phyloP scores from a whole-genome alignment of 208 protist species.

The Lotmaria passim region DNA sequence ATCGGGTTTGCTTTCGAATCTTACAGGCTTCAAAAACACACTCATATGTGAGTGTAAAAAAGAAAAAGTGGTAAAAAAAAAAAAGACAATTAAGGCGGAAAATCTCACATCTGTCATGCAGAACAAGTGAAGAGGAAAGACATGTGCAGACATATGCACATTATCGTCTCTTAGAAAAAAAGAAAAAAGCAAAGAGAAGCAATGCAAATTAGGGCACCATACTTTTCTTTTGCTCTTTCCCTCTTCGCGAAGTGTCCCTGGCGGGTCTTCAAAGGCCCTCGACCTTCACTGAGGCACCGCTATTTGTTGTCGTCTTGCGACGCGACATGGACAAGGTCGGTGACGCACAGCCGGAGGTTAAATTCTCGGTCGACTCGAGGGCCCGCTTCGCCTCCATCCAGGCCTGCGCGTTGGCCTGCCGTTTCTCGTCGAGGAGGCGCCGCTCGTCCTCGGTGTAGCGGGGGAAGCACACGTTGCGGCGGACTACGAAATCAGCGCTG shows the following conservation, averaged over 20 bases:
- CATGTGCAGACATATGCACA: too few relatives aligned
- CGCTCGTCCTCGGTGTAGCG: conserved; percentile 40
- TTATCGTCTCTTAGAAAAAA: too few relatives aligned
- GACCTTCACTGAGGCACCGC: background rate
- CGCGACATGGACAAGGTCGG: conserved; percentile 3
- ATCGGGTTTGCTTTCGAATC: background rate
- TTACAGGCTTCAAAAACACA: background rate
- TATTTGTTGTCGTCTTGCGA: background rate
- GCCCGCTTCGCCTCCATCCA: conserved; percentile 52
- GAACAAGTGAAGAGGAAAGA: too few relatives aligned
- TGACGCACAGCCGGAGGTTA: background rate
- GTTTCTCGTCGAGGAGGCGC: conserved; percentile 44
- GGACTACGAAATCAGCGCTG: background rate
- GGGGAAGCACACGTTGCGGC: conserved; percentile 31
- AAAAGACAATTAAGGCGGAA: background rate
- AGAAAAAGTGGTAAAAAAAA: background rate
- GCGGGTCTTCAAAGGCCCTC: too few relatives aligned
- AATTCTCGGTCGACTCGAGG: conserved; percentile 31
- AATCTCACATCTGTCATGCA: too few relatives aligned
- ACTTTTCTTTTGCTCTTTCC: too few relatives aligned
- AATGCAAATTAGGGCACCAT: too few relatives aligned
- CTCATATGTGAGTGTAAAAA: background rate
- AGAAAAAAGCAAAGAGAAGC: too few relatives aligned
- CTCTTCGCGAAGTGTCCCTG: too few relatives aligned
- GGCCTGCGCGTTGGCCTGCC: conserved; percentile 38